These are phyloP conservation scores for Tolypocladium inflatum DNA, from an alignment of 2,329 filamentous ascomycete genomes.

Conservation along the genomic window DNA sequence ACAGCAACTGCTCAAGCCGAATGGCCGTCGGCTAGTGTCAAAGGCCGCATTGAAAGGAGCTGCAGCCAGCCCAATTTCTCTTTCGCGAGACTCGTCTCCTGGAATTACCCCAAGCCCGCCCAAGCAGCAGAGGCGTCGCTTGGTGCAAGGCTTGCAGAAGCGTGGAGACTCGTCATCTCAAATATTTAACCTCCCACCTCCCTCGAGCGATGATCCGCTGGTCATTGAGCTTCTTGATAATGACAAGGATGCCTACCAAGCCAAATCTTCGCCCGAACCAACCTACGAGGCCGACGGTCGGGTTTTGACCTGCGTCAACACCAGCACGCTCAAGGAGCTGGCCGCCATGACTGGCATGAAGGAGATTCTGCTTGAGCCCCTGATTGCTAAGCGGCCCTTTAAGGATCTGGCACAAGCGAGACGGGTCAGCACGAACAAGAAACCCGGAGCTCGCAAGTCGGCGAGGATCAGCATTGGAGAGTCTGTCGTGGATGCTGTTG, in stretches of 20 bases:
- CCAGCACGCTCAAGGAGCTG: slow-evolving; percentile 64
- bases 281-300: slow-evolving; percentile 24
- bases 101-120: slow-evolving; percentile 17
- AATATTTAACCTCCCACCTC: slow-evolving; percentile 8
- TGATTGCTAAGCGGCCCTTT: slow-evolving; percentile 72
- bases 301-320: slow-evolving; percentile 77
- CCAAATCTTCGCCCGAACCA: slow-evolving; percentile 19
- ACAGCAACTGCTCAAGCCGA: slow-evolving; percentile 9
- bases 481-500: slow-evolving; percentile 38
- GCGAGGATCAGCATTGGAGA: slow-evolving; percentile 41
- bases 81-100: slow-evolving; percentile 9
- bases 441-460: slow-evolving; percentile 34
- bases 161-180: slow-evolving; percentile 15
- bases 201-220: slow-evolving; percentile 24
- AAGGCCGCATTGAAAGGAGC: slow-evolving; percentile 17
- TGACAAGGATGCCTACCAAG: slow-evolving; percentile 30
- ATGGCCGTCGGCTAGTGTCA: slow-evolving; percentile 18
- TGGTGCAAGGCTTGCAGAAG: slow-evolving; percentile 25
- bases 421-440: slow-evolving; percentile 47
- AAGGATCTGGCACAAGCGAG: slow-evolving; percentile 53
- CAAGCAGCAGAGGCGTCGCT: slow-evolving; percentile 20
- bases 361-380: slow-evolving; percentile 55
- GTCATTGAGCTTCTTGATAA: slow-evolving; percentile 27
- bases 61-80: slow-evolving; percentile 4
- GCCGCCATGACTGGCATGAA: slow-evolving; percentile 73